Base-by-base conservation (phyloP, 257 asterid genomes). In the Solanum dulcamara region DNA sequence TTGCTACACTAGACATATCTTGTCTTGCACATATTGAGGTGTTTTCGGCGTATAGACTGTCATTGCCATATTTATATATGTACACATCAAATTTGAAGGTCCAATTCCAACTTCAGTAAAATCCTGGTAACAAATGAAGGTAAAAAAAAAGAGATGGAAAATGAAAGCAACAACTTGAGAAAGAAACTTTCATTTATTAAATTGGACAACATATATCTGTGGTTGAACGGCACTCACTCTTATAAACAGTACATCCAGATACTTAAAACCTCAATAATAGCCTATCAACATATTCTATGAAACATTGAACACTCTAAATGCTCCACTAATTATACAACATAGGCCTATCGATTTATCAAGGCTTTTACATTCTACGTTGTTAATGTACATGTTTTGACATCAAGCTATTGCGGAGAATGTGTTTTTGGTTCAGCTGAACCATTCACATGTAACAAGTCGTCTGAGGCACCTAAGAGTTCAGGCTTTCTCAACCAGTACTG, bases 401-500 rank as follows among this genome's bases (percentile, higher is more conserved):
- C 28, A 79, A 28, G 6, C 44, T 48, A 4, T 48, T 46, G 42
- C 4, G 42, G 30, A 48, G 83, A 46, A 79, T 28, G 38, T 68
- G 86, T 13, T 48, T 20, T n/a, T 42, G 33, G 82, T 82, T 50
- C 79, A 80, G 85, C 86, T 81, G 74, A 72, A 82, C 40, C 59
- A 38, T 85, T 83, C 60, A 83, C 35, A 67, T 32, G 53, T 22
- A 51, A 20, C 55, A 35, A 82, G 85, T 24, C 75, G 18, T 35
- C 38, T 81, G 88, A 50, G 68, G 15, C 62, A 50, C 42, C 64
- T 72, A 93, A 81, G 60, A 93, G 83, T 26, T 89, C 83, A 4
- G 86, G 81, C 90, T 90, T 92, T 85, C 89, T 92, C 92, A 85
- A 75, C 98, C 96, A 92, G 85, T 94, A 96, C 86, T 94, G 98